Base-by-base conservation (phyloP, 2,329 filamentous ascomycete genomes). In the Paecilomyces dactylethromorphus region DNA sequence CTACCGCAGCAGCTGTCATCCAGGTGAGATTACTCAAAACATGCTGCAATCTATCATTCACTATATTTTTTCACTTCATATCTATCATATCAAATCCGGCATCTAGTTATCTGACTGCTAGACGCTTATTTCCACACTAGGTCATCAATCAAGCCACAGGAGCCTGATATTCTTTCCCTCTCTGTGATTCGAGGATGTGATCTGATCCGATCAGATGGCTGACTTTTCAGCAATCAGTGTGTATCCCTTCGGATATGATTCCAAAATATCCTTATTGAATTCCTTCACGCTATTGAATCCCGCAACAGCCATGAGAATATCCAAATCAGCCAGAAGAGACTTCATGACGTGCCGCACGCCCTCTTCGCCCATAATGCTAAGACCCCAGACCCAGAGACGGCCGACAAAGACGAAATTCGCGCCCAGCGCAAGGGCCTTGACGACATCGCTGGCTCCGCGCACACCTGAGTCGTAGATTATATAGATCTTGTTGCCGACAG, bases 341-440 rank as follows among this genome's bases (percentile, higher is more conserved):
- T 83, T 84, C 78, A 87, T 81, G 7, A 87, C 82, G 71, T 87
- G 84, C 0, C 82, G 71, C 1, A 87, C 84, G 1, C 84, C 84
- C 31, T 80, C 72, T 68, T 87, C 84, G 11, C 85, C 84, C 70
- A 81, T 82, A 58, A 86, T 84, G 49, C 79, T 79, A 10, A 87
- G 67, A 0, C 81, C 84, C 78, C 81, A 87, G 22, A 87, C 76
- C 78, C 82, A 86, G 2, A 86, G 76, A 4, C 85, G 69, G 0
- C 85, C 85, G 0, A 88, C 75, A 58, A 86, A 84, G 31, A 86
- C 83, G 62, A 86, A 86, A 63, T 83, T 83, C 0, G 84, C 85
- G 1, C 85, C 84, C 7, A 87, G 70, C 0, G 84, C 83, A 13
- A 87, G 73, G 0, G 84, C 84, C 66, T 87, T 87, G 67, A 84